Percentiles rank a stretch among this genome's conserved stretches.
Conservation (phyloP, 1,284 basidiomycete genomes). For the Trichosporon ovoides region DNA sequence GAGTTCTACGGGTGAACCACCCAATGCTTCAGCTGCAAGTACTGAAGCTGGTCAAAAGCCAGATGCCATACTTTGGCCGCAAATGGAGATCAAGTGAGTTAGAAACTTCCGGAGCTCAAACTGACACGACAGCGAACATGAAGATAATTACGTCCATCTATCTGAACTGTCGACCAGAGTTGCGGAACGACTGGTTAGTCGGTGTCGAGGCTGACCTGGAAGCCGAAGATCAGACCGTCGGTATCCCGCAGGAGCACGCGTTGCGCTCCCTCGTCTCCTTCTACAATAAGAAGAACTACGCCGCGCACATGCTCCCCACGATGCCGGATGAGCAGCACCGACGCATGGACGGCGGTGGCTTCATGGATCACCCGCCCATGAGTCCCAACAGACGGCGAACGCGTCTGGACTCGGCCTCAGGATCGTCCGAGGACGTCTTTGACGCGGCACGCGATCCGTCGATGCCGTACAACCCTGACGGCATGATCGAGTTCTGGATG, state of each 20-base stretch:
- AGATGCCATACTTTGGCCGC: slow-evolving; percentile 95
- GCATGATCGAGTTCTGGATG: slow-evolving; percentile 53
- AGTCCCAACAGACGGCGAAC: slow-evolving; percentile 13
- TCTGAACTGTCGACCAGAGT: slow-evolving; percentile 89
- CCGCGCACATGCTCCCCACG: slow-evolving; percentile 18
- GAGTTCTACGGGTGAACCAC: slow-evolving; percentile 88
- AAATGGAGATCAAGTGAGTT: slow-evolving; percentile 92
- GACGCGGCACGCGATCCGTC: slow-evolving; percentile 47
- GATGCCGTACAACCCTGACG: slow-evolving; percentile 51
- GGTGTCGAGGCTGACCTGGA: slow-evolving; percentile 89
- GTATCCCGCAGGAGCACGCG: slow-evolving; percentile 91
- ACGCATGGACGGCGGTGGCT: not conserved
- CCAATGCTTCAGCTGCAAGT: slow-evolving; percentile 91
- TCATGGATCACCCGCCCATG: slow-evolving; percentile 1
- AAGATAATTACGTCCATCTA: slow-evolving; percentile 99
- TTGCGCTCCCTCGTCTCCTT: slow-evolving; percentile 89
- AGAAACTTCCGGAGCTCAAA: not conserved
- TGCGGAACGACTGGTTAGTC: slow-evolving; percentile 96
- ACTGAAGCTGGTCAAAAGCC: slow-evolving; percentile 97
- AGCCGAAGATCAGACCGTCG: slow-evolving; percentile 54
- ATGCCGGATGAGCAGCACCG: slow-evolving; percentile 18
- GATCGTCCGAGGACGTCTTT: slow-evolving; percentile 48
- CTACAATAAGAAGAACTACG: slow-evolving; percentile 53
- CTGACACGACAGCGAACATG: slow-evolving; percentile 74
- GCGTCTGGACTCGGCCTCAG: slow-evolving; percentile 17